Percentiles rank a stretch among this genome's conserved stretches.
Conservation (phyloP, 805 yeast species). For the Starmerella vitae region DNA sequence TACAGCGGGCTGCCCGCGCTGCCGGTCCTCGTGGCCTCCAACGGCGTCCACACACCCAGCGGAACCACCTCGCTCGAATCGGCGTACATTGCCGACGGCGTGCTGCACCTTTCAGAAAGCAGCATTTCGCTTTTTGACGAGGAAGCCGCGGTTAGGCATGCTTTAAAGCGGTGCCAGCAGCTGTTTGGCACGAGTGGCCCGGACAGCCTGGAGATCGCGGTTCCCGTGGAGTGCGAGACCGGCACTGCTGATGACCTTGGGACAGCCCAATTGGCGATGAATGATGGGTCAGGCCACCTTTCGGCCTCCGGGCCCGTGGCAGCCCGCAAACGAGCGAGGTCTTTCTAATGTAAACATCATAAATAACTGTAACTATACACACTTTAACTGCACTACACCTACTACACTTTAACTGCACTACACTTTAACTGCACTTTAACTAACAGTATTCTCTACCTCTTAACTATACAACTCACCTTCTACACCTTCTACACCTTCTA, state of each 20-base stretch:
- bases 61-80: neutral
- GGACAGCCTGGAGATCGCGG: constrained; percentile 12
- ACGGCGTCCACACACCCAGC: constrained; percentile 15
- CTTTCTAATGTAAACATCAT: neutral
- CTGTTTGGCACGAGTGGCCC: neutral
- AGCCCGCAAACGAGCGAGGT: constrained; percentile 10
- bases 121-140: neutral
- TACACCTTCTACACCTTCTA: too few species aligned
- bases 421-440: too few species aligned
- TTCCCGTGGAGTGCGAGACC: constrained; percentile 13
- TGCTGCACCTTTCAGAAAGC: neutral
- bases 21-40: constrained; percentile 21
- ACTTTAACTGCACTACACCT: too few species aligned
- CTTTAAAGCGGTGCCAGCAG: constrained; percentile 5
- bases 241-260: constrained; percentile 18
- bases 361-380: too few species aligned
- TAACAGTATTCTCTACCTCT: too few species aligned
- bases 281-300: constrained; percentile 5
- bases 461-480: too few species aligned
- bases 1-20: neutral
- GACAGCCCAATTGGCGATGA: neutral
- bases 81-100: neutral
- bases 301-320: constrained; percentile 4
- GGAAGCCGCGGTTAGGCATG: neutral
- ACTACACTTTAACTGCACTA: too few species aligned